Evolutionary conservation across 2,329 filamentous ascomycete genomes (phyloP).

Genomic region (Didymosphaeria variabile): DNA sequence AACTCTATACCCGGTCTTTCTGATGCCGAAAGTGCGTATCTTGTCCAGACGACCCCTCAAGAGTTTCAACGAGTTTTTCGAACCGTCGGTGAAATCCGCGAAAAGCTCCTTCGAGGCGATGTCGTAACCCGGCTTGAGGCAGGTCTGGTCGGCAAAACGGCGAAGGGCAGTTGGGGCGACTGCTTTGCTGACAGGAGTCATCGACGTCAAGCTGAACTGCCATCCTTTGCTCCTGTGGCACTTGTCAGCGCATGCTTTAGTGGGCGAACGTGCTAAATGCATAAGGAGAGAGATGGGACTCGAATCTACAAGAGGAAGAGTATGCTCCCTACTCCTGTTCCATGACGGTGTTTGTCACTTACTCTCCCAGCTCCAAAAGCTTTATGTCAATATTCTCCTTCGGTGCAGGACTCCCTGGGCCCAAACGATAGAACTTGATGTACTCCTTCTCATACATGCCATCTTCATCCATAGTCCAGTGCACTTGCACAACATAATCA

Average conservation of each 20-base stretch:
- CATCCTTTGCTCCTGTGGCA: slow-evolving; percentile 35
- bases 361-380: slow-evolving; percentile 44
- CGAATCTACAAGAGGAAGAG: not conserved
- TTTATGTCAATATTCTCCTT: slow-evolving; percentile 43
- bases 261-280: not conserved
- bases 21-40: slow-evolving; percentile 43
- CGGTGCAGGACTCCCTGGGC: slow-evolving; percentile 22
- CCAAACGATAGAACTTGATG: slow-evolving; percentile 33
- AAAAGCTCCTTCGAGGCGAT: slow-evolving; percentile 27
- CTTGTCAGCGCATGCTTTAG: slow-evolving; percentile 18
- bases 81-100: slow-evolving; percentile 28
- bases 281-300: not conserved
- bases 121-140: slow-evolving; percentile 28
- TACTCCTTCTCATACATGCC: slow-evolving; percentile 40
- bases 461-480: slow-evolving; percentile 44
- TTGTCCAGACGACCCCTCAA: slow-evolving; percentile 31
- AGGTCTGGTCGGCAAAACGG: slow-evolving; percentile 33
- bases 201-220: slow-evolving; percentile 42
- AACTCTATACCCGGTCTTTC: slow-evolving; percentile 37
- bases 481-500: slow-evolving; percentile 38
- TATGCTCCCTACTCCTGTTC: not conserved
- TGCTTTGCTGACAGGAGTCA: slow-evolving; percentile 27
- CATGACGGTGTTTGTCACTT: slow-evolving; percentile 14
- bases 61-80: slow-evolving; percentile 25
- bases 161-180: slow-evolving; percentile 33